Evolutionary conservation across 2,329 filamentous ascomycete genomes (phyloP).

Genomic region (Akanthomyces dipterigenus): DNA sequence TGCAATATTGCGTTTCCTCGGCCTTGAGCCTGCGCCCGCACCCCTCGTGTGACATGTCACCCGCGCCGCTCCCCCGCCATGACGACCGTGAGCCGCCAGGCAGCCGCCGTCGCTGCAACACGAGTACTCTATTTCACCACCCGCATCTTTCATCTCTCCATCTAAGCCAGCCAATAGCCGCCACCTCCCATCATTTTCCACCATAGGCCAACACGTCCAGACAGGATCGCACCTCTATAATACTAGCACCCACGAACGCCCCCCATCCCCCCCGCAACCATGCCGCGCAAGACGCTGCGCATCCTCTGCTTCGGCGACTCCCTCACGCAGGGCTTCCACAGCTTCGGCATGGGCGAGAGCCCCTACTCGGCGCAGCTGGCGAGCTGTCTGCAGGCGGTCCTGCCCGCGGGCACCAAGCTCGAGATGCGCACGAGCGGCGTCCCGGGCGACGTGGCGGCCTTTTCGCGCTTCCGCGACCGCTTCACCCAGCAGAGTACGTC

Average conservation of each 20-base stretch:
- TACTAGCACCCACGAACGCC: no score
- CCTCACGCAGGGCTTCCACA: constrained; percentile 50
- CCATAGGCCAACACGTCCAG: no score
- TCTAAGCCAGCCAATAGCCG: neutral
- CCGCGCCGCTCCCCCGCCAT: neutral
- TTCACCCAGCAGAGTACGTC: constrained; percentile 31
- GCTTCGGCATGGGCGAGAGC: constrained; percentile 34
- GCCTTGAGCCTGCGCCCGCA: neutral
- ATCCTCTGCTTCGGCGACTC: constrained; percentile 62
- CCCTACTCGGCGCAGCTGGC: constrained; percentile 48
- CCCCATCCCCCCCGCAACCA: constrained; percentile 9
- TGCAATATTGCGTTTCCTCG: no score
- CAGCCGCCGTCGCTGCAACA: neutral
- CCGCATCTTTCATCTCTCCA: neutral
- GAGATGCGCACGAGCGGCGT: constrained; percentile 42
- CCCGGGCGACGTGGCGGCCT: constrained; percentile 43
- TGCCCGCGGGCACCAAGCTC: constrained; percentile 34
- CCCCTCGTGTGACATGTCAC: neutral
- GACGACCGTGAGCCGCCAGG: neutral
- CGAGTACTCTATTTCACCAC: no score
- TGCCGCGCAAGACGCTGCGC: constrained; percentile 33
- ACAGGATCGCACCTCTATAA: no score
- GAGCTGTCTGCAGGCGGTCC: constrained; percentile 38
- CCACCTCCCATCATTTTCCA: no score
- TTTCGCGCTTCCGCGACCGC: constrained; percentile 24